These are phyloP conservation scores for Phytophthora sp. DNA, from an alignment of 352 stramenopile genomes.

Conservation along the genomic window DNA sequence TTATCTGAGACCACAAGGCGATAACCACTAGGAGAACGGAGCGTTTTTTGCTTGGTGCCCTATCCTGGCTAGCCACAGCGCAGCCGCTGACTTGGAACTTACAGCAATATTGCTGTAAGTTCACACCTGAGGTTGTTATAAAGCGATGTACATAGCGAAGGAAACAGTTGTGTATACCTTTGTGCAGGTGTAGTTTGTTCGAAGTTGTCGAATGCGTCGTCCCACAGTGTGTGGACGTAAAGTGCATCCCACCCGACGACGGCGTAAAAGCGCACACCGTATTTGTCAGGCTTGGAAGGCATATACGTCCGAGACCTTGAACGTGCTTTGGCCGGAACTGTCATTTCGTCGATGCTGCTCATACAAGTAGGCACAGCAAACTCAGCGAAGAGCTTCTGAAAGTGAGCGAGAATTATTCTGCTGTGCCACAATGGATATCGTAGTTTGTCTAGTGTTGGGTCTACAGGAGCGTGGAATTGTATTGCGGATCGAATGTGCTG, in stretches of 20 bases:
- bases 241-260: slow-evolving; percentile 3
- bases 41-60: background rate
- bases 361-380: slow-evolving; percentile 12
- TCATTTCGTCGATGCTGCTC: slow-evolving; percentile 23
- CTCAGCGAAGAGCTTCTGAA: slow-evolving; percentile 8
- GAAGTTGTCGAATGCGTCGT: too few species aligned
- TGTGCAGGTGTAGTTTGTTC: too few species aligned
- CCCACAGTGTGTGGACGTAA: too few species aligned
- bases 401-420: slow-evolving; percentile 5
- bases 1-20: slow-evolving; percentile 22
- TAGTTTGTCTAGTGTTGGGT: background rate
- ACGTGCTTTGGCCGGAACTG: too few species aligned
- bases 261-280: too few species aligned
- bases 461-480: background rate
- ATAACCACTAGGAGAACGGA: slow-evolving; percentile 1
- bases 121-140: background rate
- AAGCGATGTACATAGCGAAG: slow-evolving; percentile 2
- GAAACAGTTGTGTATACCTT: slow-evolving; percentile 12
- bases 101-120: background rate
- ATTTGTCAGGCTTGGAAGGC: too few species aligned
- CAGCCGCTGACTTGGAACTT: background rate
- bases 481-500: background rate
- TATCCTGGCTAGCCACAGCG: slow-evolving; percentile 12
- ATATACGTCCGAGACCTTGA: too few species aligned
- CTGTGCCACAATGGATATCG: slow-evolving; percentile 8